Base-by-base conservation (phyloP, 306 rosid species). In the Casuarina equisetifolia region DNA sequence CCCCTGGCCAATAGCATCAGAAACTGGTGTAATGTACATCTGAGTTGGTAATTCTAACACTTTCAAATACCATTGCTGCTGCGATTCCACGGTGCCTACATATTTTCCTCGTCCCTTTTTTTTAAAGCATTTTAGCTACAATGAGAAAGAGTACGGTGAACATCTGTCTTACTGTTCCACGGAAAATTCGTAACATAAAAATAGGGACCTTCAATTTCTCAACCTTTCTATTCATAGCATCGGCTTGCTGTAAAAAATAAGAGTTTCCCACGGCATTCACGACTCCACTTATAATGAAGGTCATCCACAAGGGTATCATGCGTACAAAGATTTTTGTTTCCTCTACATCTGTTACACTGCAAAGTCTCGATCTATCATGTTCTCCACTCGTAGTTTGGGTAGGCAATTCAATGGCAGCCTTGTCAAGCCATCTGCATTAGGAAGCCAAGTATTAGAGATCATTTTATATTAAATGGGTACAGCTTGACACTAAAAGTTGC, bases 281-380 rank as follows among this genome's bases (percentile, higher is more conserved):
- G 15, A 80, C 40, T 1, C 84, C 84, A 35, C 81, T 70, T 53
- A 74, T 11, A 40, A 79, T 25, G 13, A 70, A 62, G 3, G 53
- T 73, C 4, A 74, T 6, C 76, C 75, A n/a, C n/a, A n/a, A n/a
- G n/a, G n/a, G n/a, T n/a, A n/a, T n/a, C n/a, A n/a, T n/a, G n/a
- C n/a, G 51, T 11, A 73, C 0, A 44, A 69, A 16, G 38, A 38
- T 54, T 40, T 82, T 79, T 2, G 76, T 51, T 51, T 81, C 87
- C 77, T 86, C 82, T 57, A 86, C 85, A 25, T 83, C 80, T 8
- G 78, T 78, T 42, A 67, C 80, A 8, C 20, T 83, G 59, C 86
- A 83, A 32, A 80, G 80, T 44, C 32, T 72, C 83, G 85, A 85
- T 48, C 80, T 79, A 40, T 69, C 54, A 1, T 44, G 4, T 42